These are phyloP conservation scores for Tolypocladium amazonense DNA, from an alignment of 2,329 filamentous ascomycete genomes.

Conservation along the genomic window DNA sequence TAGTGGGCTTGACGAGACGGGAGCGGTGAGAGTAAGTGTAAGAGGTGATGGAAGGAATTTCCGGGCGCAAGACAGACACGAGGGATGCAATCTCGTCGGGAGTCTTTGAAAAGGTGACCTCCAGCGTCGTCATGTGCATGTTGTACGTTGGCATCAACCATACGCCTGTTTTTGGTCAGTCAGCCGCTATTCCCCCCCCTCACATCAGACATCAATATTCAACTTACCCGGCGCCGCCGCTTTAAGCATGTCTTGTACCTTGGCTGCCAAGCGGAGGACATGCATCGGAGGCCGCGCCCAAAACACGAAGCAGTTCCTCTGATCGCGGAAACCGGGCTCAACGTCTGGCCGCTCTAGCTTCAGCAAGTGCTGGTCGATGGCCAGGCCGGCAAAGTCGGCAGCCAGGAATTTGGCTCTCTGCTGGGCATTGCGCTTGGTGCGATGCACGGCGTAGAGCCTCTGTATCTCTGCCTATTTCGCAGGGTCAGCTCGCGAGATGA, in stretches of 20 bases:
- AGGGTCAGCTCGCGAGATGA: background rate
- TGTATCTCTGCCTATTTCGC: conserved; percentile 52
- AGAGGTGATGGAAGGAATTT: conserved; percentile 50
- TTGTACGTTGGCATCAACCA: conserved; percentile 77
- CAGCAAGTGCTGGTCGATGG: conserved; percentile 65
- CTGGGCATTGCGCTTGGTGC: conserved; percentile 62
- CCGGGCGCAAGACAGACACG: conserved; percentile 43
- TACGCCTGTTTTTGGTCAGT: conserved; percentile 40
- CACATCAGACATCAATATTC: background rate
- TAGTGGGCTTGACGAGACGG: conserved; percentile 67
- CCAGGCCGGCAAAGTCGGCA: conserved; percentile 56
- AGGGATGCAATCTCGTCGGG: conserved; percentile 55
- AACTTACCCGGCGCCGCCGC: conserved; percentile 57
- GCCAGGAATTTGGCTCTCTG: conserved; percentile 66
- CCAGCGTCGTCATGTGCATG: conserved; percentile 78
- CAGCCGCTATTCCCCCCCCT: background rate
- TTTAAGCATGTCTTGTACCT: conserved; percentile 57
- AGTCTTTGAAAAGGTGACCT: conserved; percentile 73
- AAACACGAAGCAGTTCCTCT: conserved; percentile 72
- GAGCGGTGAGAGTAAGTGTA: conserved; percentile 58
- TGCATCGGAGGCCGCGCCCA: conserved; percentile 76
- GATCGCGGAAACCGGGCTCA: conserved; percentile 62
- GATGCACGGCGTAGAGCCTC: conserved; percentile 61
- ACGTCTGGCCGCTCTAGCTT: conserved; percentile 54
- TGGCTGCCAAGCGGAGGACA: conserved; percentile 54